A percentile compares a stretch with the other conserved stretches of the same genome.
Evolutionary conservation across 176 grass and related monocot species (phyloP).

Genomic region (Carex littledalei): DNA sequence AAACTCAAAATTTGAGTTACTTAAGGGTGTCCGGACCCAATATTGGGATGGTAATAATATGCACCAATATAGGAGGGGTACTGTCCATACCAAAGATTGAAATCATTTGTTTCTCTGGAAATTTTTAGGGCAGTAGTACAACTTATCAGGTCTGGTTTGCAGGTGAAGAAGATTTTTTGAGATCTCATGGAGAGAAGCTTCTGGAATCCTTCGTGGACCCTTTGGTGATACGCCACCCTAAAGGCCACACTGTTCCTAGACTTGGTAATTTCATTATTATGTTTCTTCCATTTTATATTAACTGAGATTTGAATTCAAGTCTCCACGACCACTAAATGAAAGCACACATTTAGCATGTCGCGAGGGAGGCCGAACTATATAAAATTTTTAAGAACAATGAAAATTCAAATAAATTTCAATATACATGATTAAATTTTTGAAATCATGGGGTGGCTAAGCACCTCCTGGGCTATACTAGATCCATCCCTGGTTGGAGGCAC

Average conservation of each 20-base stretch:
- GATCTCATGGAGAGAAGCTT: slow-evolving; percentile 43
- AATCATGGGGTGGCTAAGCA: too few species aligned
- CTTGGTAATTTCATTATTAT: slow-evolving; percentile 49
- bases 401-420: too few species aligned
- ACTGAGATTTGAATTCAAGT: too few species aligned
- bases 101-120: background rate
- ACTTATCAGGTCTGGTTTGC: background rate
- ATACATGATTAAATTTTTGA: too few species aligned
- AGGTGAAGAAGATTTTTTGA: slow-evolving; percentile 85
- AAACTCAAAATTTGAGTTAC: too few species aligned
- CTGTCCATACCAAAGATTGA: background rate
- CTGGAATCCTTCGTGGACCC: slow-evolving; percentile 65
- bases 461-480: too few species aligned
- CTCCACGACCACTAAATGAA: too few species aligned
- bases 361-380: too few species aligned
- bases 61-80: background rate
- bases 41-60: background rate
- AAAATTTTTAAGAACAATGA: too few species aligned
- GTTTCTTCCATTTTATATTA: background rate
- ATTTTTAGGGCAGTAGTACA: background rate
- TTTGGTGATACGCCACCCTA: slow-evolving; percentile 71
- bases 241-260: slow-evolving; percentile 95
- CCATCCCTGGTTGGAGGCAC: too few species aligned
- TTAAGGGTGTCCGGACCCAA: too few species aligned
- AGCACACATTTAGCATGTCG: too few species aligned